Conservation (phyloP, 2,329 filamentous ascomycete species). For the Zymoseptoria crescenta region DNA sequence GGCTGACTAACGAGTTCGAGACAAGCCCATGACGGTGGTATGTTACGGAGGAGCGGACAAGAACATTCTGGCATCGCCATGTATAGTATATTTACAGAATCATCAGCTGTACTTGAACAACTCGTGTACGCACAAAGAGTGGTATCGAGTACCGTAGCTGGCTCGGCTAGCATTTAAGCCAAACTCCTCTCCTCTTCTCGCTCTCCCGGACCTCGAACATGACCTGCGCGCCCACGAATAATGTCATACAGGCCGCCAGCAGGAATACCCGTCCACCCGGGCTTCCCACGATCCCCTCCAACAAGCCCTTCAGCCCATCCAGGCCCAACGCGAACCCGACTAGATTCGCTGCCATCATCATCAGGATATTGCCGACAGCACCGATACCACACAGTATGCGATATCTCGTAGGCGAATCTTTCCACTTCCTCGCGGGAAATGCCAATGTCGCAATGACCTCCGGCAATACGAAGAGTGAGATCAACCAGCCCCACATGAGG, state of each 20-base stretch:
- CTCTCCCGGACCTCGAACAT: conserved; percentile 94
- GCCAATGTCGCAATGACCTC: conserved; percentile 65
- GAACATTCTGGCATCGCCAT: no score
- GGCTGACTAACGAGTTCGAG: background rate
- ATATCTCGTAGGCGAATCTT: conserved; percentile 61
- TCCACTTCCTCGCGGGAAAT: conserved; percentile 70
- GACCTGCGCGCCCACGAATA: conserved; percentile 81
- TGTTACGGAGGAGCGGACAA: no score
- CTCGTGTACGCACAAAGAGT: background rate
- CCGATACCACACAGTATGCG: conserved; percentile 73
- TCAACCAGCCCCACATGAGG: conserved; percentile 93
- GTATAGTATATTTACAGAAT: background rate
- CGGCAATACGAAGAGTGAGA: conserved; percentile 87
- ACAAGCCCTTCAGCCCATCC: conserved; percentile 72
- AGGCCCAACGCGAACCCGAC: conserved; percentile 91
- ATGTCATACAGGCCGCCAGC: conserved; percentile 56
- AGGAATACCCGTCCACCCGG: conserved; percentile 71
- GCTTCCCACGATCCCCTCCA: conserved; percentile 66
- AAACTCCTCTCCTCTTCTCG: conserved; percentile 74
- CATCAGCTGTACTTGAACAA: background rate
- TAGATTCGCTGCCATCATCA: conserved; percentile 94
- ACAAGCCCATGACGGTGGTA: background rate
- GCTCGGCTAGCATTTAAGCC: conserved; percentile 62
- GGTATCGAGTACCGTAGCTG: background rate
- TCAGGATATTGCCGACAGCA: conserved; percentile 73